Percentiles rank a stretch among this genome's conserved stretches.
Conservation (phyloP, 805 yeast species). For the Wickerhamiella shivajii region DNA sequence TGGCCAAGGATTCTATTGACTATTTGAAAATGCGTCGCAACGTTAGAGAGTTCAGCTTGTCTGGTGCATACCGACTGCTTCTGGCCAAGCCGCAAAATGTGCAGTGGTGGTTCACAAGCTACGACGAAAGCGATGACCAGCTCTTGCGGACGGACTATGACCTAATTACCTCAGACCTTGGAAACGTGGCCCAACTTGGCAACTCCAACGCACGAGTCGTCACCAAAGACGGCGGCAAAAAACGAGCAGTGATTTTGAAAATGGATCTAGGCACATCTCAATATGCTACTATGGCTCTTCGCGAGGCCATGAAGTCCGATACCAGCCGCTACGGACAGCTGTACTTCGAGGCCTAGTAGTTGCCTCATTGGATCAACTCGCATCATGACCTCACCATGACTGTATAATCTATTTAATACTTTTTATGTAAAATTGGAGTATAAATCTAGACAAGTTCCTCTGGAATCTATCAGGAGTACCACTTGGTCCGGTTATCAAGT, state of each 20-base stretch:
- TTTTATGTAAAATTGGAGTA: neutral
- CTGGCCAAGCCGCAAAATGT: conserved; percentile 51
- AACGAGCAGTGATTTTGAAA: conserved; percentile 53
- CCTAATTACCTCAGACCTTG: conserved; percentile 21
- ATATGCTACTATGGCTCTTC: conserved; percentile 93
- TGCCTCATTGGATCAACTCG: neutral
- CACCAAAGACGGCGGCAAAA: conserved; percentile 16
- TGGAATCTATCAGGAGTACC: neutral
- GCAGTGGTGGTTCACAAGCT: conserved; percentile 47
- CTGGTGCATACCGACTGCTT: conserved; percentile 77
- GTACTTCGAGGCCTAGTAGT: conserved; percentile 8
- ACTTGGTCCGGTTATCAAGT: neutral
- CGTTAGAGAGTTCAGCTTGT: conserved; percentile 74
- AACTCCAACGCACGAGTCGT: neutral
- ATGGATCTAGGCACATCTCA: conserved; percentile 73
- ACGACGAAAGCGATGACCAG: conserved; percentile 50
- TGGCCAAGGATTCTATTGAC: conserved; percentile 67
- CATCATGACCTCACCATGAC: neutral
- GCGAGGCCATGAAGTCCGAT: conserved; percentile 62
- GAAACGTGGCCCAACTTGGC: conserved; percentile 19
- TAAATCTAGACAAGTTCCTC: neutral
- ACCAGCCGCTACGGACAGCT: conserved; percentile 18
- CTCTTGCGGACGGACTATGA: conserved; percentile 70
- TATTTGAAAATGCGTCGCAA: conserved; percentile 75
- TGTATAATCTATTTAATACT: neutral